phyloP scores from a whole-genome alignment of 176 grass and related monocot genomes.

The Lolium rigidum region DNA sequence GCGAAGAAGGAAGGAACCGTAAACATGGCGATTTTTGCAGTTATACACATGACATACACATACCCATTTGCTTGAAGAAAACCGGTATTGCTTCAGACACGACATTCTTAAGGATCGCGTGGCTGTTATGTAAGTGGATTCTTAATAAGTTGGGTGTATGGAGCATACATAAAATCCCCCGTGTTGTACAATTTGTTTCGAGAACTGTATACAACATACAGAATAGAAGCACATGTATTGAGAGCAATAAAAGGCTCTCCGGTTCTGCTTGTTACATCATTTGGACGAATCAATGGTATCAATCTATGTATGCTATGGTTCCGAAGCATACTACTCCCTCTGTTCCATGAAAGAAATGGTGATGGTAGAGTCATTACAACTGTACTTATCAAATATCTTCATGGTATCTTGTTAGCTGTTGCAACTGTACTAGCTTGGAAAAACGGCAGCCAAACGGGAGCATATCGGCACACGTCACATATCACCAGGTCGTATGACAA shows the following conservation, averaged over 20 bases:
- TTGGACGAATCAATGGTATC: neutral
- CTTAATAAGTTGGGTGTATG: constrained; percentile 35
- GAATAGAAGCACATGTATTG: neutral
- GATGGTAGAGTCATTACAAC: neutral
- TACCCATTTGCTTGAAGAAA: constrained; percentile 32
- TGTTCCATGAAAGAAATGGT: neutral
- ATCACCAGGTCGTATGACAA: constrained; percentile 71
- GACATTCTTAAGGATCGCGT: neutral
- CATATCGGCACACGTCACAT: constrained; percentile 63
- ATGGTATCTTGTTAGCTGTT: neutral
- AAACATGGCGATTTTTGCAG: constrained; percentile 41
- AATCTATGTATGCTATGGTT: too few species aligned
- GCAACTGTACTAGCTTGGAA: neutral
- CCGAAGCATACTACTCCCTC: neutral
- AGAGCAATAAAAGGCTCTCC: neutral
- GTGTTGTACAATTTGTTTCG: constrained; percentile 41
- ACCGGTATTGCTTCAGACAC: neutral
- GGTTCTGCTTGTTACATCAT: neutral
- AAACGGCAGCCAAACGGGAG: neutral
- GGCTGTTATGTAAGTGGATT: neutral
- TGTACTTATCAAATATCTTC: neutral
- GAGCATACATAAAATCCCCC: constrained; percentile 23
- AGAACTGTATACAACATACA: constrained; percentile 38
- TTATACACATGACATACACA: constrained; percentile 21
- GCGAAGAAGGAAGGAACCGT: constrained; percentile 3